A percentile compares a stretch with the other conserved stretches of the same genome.
Evolutionary conservation across 2,329 filamentous ascomycete genomes (phyloP).

Genomic region (Clarireedia monteithiana): DNA sequence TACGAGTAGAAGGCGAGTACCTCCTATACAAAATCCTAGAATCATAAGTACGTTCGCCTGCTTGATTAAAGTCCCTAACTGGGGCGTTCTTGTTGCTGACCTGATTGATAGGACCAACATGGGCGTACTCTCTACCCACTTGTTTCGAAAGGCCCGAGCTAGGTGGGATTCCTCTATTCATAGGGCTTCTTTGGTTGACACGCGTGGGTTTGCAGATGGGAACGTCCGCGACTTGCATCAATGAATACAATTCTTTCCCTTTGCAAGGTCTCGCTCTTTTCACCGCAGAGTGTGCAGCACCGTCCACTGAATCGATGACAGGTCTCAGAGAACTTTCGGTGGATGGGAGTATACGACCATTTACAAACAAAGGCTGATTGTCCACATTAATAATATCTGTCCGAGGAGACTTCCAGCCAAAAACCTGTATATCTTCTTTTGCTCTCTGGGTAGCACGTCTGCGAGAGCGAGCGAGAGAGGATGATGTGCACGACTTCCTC

Average conservation of each 20-base stretch:
- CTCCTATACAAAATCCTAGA: slow-evolving; percentile 16
- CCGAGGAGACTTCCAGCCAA: slow-evolving; percentile 16
- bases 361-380: background rate
- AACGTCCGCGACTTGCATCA: slow-evolving; percentile 19
- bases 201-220: slow-evolving; percentile 13
- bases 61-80: background rate
- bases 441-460: slow-evolving; percentile 14
- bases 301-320: slow-evolving; percentile 13
- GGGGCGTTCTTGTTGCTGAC: slow-evolving; percentile 8
- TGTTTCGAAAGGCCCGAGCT: background rate
- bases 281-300: slow-evolving; percentile 13
- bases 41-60: slow-evolving; percentile 14
- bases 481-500: slow-evolving; percentile 5
- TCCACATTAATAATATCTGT: background rate
- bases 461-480: slow-evolving; percentile 10
- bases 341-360: background rate
- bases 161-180: background rate
- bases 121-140: slow-evolving; percentile 8
- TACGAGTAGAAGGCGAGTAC: background rate
- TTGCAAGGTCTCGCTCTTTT: slow-evolving; percentile 5
- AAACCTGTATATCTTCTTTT: slow-evolving; percentile 18
- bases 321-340: background rate
- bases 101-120: slow-evolving; percentile 15
- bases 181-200: background rate
- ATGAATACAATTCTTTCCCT: slow-evolving; percentile 11